A percentile compares a stretch with the other conserved stretches of the same genome.
phyloP scores from a whole-genome alignment of 805 yeast species.

The Hyphopichia homilentoma region DNA sequence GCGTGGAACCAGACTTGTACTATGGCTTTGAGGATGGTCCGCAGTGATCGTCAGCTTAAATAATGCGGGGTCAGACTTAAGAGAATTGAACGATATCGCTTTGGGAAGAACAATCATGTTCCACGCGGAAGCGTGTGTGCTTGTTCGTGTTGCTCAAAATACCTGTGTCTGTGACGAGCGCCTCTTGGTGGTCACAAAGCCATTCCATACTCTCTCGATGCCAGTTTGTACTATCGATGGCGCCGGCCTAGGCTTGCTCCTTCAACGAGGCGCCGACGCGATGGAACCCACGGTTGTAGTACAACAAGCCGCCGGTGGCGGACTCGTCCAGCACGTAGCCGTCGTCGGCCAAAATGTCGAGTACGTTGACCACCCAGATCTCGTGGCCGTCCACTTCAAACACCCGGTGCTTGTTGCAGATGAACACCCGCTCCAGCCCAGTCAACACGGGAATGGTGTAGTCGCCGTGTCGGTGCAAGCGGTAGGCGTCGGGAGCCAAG shows the following conservation, averaged over 20 bases:
- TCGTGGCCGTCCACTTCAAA: constrained; percentile 79
- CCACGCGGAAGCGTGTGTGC: too few species aligned
- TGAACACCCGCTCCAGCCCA: constrained; percentile 55
- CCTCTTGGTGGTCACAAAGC: too few species aligned
- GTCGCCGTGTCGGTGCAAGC: constrained; percentile 13
- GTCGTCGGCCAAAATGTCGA: constrained; percentile 43
- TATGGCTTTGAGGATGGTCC: too few species aligned
- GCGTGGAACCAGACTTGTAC: too few species aligned
- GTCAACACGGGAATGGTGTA: constrained; percentile 52
- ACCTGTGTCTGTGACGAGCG: background rate
- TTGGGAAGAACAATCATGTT: too few species aligned
- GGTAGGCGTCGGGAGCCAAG: constrained; percentile 29
- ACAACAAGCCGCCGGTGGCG: constrained; percentile 61
- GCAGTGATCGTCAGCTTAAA: too few species aligned
- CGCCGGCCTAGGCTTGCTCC: constrained; percentile 8
- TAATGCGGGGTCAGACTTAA: too few species aligned
- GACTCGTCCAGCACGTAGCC: constrained; percentile 4
- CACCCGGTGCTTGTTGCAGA: constrained; percentile 53
- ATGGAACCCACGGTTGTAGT: constrained; percentile 63
- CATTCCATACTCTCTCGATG: too few species aligned
- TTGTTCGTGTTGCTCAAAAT: background rate
- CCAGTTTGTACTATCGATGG: too few species aligned
- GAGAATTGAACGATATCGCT: too few species aligned
- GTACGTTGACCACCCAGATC: constrained; percentile 81
- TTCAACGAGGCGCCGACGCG: constrained; percentile 37